Evolutionary conservation across 2,329 filamentous ascomycete genomes (phyloP), one percentile per base, ranked within the genome.

Genomic region (Fusarium sp.): DNA sequence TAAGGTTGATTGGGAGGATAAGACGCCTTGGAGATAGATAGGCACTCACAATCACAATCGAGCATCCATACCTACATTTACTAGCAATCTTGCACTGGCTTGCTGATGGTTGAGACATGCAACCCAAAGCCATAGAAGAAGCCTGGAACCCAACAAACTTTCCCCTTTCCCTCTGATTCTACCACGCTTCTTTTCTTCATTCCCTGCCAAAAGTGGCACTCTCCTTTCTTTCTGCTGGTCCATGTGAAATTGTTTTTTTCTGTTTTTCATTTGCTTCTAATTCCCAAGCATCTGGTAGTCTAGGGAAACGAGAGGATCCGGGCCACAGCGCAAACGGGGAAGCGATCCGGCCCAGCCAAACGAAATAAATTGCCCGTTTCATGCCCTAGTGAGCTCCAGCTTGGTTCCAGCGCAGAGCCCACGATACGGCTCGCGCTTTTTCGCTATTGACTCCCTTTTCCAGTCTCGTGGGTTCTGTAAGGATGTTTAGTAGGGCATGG

Each of bases 201-300:
- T 50, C 32, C 55, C 55, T 50, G 41, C 30, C 53, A 45, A 54
- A 73, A 57, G 61, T 70, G 55, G 45, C 36, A 30, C 70, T 69
- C 57, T 58, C 58, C 45, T 75, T 73, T 75, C 60, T 66, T 53
- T 63, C 57, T 61, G 32, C 58, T 59, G 54, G 57, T n/a, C 54
- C 54, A 45, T 57, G 69, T 73, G 35, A 73, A 70, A 75, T 75
- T 73, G 61, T 65, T 67, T 70, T 75, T 63, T 55, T 48, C 48
- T 69, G 42, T 55, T 65, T 51, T 53, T 73, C 57, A 72, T 74
- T 72, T 63, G 76, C 42, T 73, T 69, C 55, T 65, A 69, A 75
- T 75, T 73, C 72, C 72, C 75, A 77, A 65, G 70, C 51, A 71
- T 67, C 73, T 67, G 75, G 73, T 78, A 77, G 73, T 68, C 76